A percentile compares a stretch with the other conserved stretches of the same genome.
These are phyloP conservation scores for Clausena lansium DNA, from an alignment of 345 rosid genomes.

Conservation along the genomic window DNA sequence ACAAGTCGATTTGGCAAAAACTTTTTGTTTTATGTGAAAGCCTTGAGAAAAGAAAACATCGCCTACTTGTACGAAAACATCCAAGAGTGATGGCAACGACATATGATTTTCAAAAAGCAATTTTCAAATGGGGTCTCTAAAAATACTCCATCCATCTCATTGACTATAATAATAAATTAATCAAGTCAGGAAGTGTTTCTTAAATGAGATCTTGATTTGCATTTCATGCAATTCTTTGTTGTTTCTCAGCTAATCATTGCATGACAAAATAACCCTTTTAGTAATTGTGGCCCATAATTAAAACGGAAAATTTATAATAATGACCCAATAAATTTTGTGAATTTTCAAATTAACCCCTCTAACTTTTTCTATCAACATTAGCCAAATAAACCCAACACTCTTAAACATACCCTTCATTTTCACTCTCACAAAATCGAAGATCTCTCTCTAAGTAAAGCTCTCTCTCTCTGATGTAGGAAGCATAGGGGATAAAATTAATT, in stretches of 20 bases:
- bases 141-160: neutral
- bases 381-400: too few relatives aligned
- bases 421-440: too few relatives aligned
- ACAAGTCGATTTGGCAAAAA: neutral
- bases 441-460: too few relatives aligned
- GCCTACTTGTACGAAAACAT: neutral
- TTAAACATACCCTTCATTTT: too few relatives aligned
- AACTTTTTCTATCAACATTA: too few relatives aligned
- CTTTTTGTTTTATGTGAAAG: neutral
- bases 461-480: too few relatives aligned
- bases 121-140: conserved; percentile 3
- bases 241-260: conserved; percentile 6
- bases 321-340: too few relatives aligned
- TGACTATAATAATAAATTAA: conserved; percentile 11
- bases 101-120: neutral
- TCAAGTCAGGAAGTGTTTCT: conserved; percentile 10
- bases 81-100: conserved; percentile 11
- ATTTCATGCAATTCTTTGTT: neutral
- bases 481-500: too few relatives aligned
- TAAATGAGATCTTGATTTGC: neutral
- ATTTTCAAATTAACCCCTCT: too few relatives aligned
- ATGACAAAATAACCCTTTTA: conserved; percentile 9
- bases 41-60: conserved; percentile 10
- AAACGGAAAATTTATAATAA: too few relatives aligned
- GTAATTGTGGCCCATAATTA: conserved; percentile 7